phyloP scores from a whole-genome alignment of 2,329 filamentous ascomycete species.

The Pestalotiopsis fici region DNA sequence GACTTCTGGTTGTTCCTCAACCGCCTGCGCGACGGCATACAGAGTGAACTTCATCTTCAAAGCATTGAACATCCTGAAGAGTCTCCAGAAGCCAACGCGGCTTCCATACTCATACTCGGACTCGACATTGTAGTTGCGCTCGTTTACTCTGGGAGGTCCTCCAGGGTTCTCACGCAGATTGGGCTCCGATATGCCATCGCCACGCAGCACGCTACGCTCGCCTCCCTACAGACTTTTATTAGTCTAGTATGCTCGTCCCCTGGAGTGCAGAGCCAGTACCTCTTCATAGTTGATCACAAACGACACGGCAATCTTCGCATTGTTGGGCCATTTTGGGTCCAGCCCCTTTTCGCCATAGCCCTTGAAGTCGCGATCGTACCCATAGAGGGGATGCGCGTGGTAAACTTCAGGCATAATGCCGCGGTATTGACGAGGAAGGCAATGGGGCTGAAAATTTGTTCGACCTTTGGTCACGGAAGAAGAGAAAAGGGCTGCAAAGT shows the following conservation, averaged over 20 bases:
- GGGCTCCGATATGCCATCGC: constrained; percentile 38
- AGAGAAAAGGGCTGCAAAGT: background rate
- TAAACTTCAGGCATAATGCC: constrained; percentile 26
- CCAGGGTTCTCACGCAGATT: constrained; percentile 39
- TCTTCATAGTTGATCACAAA: constrained; percentile 49
- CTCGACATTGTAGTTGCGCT: constrained; percentile 47
- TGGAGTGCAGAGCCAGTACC: constrained; percentile 18
- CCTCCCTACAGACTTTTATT: background rate
- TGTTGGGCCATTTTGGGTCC: constrained; percentile 38
- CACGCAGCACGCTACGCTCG: constrained; percentile 33
- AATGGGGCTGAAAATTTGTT: background rate
- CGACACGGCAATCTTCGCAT: constrained; percentile 42
- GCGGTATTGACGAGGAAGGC: background rate
- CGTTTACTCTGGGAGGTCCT: constrained; percentile 35
- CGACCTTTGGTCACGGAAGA: background rate
- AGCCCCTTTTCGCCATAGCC: constrained; percentile 42
- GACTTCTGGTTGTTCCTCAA: constrained; percentile 49
- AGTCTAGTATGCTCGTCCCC: background rate
- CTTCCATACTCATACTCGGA: constrained; percentile 53
- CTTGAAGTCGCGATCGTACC: constrained; percentile 32
- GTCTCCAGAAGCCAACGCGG: constrained; percentile 49
- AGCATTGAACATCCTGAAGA: constrained; percentile 49
- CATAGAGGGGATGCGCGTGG: constrained; percentile 28
- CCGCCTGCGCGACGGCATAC: constrained; percentile 49
- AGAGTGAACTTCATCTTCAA: constrained; percentile 50